Percentiles rank a stretch among this genome's conserved stretches.
phyloP scores from a whole-genome alignment of 1,284 basidiomycete species.

The Boletus semigastroideus region DNA sequence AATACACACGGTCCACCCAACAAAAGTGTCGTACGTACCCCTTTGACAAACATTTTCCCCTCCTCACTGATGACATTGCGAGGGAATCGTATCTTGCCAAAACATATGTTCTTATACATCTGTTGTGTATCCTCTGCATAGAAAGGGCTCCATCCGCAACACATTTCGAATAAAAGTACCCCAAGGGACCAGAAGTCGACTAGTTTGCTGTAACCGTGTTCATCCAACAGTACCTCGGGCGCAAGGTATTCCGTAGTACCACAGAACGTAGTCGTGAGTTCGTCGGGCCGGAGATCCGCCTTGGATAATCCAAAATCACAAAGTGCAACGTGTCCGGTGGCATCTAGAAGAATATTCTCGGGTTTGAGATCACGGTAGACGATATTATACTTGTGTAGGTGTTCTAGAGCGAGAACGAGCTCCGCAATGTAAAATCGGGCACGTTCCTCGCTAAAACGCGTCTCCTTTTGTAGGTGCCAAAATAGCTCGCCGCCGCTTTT shows the following conservation, averaged over 20 bases:
- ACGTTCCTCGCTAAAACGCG: constrained; percentile 88
- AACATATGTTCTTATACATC: constrained; percentile 99
- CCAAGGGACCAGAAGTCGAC: constrained; percentile 99
- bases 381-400: constrained; percentile 96
- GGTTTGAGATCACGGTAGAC: constrained; percentile 98
- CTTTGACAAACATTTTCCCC: constrained; percentile 99
- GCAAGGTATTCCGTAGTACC: constrained; percentile 98
- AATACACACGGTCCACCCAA: constrained; percentile 10
- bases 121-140: constrained; percentile 99
- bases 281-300: constrained; percentile 89
- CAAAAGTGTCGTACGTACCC: constrained; percentile 48
- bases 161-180: constrained; percentile 95
- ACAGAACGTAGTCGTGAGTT: constrained; percentile 97
- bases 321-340: constrained; percentile 94
- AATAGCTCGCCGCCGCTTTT: constrained; percentile 99
- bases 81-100: constrained; percentile 98
- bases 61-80: constrained; percentile 97
- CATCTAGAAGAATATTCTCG: constrained; percentile 96
- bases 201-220: constrained; percentile 97
- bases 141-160: constrained; percentile 99
- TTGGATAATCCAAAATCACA: constrained; percentile 98
- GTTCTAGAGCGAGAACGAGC: constrained; percentile 90
- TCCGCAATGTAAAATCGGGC: constrained; percentile 97
- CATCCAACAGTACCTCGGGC: constrained; percentile 97
- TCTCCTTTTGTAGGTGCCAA: constrained; percentile 96